Base-by-base conservation (phyloP, 2,329 filamentous ascomycete species). In the Ophiostoma tasmaniense region DNA sequence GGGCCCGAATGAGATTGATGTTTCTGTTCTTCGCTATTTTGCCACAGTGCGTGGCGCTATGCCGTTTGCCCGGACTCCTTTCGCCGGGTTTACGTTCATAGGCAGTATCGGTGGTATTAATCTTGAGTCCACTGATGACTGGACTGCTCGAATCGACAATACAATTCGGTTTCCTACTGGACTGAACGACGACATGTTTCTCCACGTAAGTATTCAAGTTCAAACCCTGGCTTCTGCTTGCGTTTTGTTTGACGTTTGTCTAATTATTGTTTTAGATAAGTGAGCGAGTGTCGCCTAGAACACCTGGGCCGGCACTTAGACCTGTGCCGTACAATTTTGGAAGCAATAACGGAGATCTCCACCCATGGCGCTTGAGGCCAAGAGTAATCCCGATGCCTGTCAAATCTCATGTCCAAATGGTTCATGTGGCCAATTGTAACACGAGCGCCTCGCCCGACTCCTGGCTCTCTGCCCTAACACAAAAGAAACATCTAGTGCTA, bases 321-420 rank as follows among this genome's bases (percentile, higher is more conserved):
- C 74, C 76, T 1, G 69, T 74, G 1, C 55, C 69, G 1, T 78
- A 78, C 70, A 72, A 74, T 2, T 74, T 79, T 64, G 75, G 71
- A 35, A 78, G 77, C 0, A 37, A 76, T 30, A 80, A 80, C 70
- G 79, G 79, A 0, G 78, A 80, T 42, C 74, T 80, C 5, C 66
- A 77, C 0, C 79, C 79, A 0, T 81, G 80, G 80, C 72, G 76
- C 35, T 70, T 81, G 2, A 74, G 74, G 10, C 76, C 77, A n/a
- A 76, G 79, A 0, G 68, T 71, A 0, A 79, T 80, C n/a, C 79
- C 79, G 0, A 74, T 76, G 73, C 75, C 75, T 0, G 76, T 77
- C 45, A 71, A 75, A n/a, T 76, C 69, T 1, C 42, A 61, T 0
- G 69, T 74, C 0, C 42, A 33, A 0, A 71, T 77, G 5, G 71